These are phyloP conservation scores for Collybiopsis luxurians DNA, from an alignment of 768 basidiomycete genomes.

Conservation along the genomic window DNA sequence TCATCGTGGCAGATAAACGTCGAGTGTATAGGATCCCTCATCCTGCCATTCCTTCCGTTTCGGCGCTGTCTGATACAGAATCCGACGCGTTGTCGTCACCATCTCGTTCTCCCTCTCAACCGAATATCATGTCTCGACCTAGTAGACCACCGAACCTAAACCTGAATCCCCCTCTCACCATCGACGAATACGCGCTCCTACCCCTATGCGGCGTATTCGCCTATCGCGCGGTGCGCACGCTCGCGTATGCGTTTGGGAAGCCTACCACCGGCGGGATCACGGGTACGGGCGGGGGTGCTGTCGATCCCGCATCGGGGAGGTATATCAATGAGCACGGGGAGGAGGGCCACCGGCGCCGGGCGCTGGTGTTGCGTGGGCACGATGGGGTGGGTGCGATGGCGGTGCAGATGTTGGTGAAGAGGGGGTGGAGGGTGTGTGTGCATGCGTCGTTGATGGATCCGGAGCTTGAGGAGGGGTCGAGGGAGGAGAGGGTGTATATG, in stretches of 20 bases:
- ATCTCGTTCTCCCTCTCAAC: conserved; percentile 17
- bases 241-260: conserved; percentile 41
- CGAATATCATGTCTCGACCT: neutral
- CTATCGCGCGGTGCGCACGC: conserved; percentile 75
- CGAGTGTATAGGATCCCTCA: conserved; percentile 72
- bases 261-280: no score
- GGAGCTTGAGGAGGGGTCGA: conserved; percentile 29
- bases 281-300: no score
- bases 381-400: conserved; percentile 76
- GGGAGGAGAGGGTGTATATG: conserved; percentile 41
- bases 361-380: conserved; percentile 69
- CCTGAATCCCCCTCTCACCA: conserved; percentile 21
- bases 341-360: conserved; percentile 19
- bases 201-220: conserved; percentile 81
- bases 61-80: conserved; percentile 8
- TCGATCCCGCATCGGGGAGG: no score
- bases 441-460: conserved; percentile 42
- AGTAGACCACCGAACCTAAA: neutral
- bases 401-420: conserved; percentile 68
- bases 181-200: conserved; percentile 79
- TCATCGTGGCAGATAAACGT: conserved; percentile 78
- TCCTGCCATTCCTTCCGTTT: conserved; percentile 39
- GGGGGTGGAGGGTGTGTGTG: conserved; percentile 74
- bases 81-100: neutral
- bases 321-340: conserved; percentile 7